Base-by-base conservation (phyloP, 495 filamentous ascomycete species). In the Chaetomidium leptoderma region DNA sequence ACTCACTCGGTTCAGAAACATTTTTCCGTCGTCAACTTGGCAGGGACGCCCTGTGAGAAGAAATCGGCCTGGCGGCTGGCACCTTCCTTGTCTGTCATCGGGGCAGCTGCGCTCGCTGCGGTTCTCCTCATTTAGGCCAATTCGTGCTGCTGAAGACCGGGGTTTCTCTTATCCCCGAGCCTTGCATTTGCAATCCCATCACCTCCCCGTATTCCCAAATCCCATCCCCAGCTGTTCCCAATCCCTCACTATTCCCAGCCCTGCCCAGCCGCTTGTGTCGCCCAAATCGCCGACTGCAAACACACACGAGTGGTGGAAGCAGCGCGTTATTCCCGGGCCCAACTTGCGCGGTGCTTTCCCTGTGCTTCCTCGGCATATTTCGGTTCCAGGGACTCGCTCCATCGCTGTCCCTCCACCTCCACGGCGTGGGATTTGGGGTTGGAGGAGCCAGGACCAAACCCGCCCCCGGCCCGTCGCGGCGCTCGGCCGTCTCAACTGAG, bases 201-300 rank as follows among this genome's bases (percentile, higher is more conserved):
- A 17, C 33, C 29, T 42, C 37, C 30, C 29, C 10, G 24, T n/a
- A 24, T 42, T 35, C 54, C 45, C 44, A 39, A 40, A 11, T 42
- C 45, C 36, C 35, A 40, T 42, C 49, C 44, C 54, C 54, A 35
- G 39, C 37, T 23, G 26, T 36, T 45, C 47, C 29, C 37, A 53
- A 60, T 42, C 50, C 53, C 42, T 57, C 53, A 43, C 32, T 53
- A 53, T 57, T 61, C 21, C 58, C 59, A 61, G 53, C 42, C 53
- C 42, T 56, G 59, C 59, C 53, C 59, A 57, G 59, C 46, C 59
- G 59, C 59, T 57, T 61, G 59, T 53, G 49, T 60, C 29, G 46
- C 53, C 59, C 14, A 19, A 21, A 32, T 16, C 51, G 3, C 17
- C 19, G n/a, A 26, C 19, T 19, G 23, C 21, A 16, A 36, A 27